Evolutionary conservation across 2,329 filamentous ascomycete species (phyloP), one percentile per base, ranked within the genome.

Genomic region (Stagonosporopsis chrysanthemi): DNA sequence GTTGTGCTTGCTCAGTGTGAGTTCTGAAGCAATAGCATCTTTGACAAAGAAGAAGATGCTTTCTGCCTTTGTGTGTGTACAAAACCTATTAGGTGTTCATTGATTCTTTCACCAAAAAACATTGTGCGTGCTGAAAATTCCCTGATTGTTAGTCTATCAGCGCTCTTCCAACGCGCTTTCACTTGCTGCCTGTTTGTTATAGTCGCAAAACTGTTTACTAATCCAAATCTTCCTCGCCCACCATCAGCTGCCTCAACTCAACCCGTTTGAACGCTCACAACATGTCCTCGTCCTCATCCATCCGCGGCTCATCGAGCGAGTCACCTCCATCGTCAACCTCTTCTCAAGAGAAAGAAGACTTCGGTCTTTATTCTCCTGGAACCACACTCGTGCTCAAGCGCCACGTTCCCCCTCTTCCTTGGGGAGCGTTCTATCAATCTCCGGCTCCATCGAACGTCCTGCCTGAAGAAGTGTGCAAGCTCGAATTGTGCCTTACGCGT

Each of bases 401-500:
- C 7, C 33, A 38, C 8, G 33, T 14, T 11, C 26, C 42, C 42
- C 15, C 8, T 28, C 28, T 11, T 2, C 26, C 42, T 31, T 44
- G 42, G 2, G 39, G 39, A 3, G 2, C 2, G 8, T 22, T 2
- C 19, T 41, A 41, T 26, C 2, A 26, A 7, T 6, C 15, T 19
- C 6, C 35, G 22, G 35, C 31, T 33, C 31, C 14, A 6, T 31
- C 29, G 12, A 33, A n/a, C 1, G 5, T n/a, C 2, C 8, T 38
- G 17, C 11, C 24, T 19, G 40, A 24, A 28, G 1, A 7, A 3
- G 24, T 28, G 3, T 29, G 24, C 11, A 24, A 17, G 41, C 8
- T 52, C n/a, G 42, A 52, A 1, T 52, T 33, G 26, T 52, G 50
- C 33, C 22, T 52, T 5, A 17, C 12, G 8, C 26, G 41, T 17